These are phyloP conservation scores for Phytophthora gonapodyides DNA, from an alignment of 352 stramenopile species.

Conservation along the genomic window DNA sequence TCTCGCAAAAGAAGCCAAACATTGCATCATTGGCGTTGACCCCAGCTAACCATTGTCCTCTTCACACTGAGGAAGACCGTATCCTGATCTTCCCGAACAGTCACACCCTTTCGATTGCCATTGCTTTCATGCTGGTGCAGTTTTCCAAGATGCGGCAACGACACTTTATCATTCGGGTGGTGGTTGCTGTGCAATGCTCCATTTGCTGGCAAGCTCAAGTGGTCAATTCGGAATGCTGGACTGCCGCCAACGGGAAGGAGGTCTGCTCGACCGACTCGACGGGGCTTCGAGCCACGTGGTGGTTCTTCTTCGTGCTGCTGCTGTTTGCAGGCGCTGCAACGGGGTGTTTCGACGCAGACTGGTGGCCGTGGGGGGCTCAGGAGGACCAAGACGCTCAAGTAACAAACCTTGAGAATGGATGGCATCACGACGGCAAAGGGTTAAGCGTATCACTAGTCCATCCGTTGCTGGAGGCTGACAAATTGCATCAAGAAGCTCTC, in stretches of 20 bases:
- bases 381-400: conserved; percentile 10
- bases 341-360: conserved; percentile 42
- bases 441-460: conserved; percentile 23
- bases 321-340: conserved; percentile 41
- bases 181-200: conserved; percentile 8
- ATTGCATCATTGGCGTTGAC: too few relatives aligned
- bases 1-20: too few relatives aligned
- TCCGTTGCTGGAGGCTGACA: conserved; percentile 27
- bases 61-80: background rate
- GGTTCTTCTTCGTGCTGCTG: conserved; percentile 71
- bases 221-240: conserved; percentile 60
- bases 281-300: conserved; percentile 57
- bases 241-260: conserved; percentile 50
- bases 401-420: conserved; percentile 17
- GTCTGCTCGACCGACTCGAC: conserved; percentile 58
- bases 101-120: background rate
- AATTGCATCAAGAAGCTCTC: conserved; percentile 16
- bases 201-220: conserved; percentile 17
- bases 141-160: conserved; percentile 8
- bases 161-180: conserved; percentile 4
- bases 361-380: conserved; percentile 21
- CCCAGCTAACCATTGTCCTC: too few relatives aligned
- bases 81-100: background rate
- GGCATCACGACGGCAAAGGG: conserved; percentile 9
- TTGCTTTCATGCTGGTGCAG: background rate